Evolutionary conservation across 2,329 filamentous ascomycete genomes (phyloP), one percentile per base, ranked within the genome.

Genomic region (Dothideomycetes sp.): DNA sequence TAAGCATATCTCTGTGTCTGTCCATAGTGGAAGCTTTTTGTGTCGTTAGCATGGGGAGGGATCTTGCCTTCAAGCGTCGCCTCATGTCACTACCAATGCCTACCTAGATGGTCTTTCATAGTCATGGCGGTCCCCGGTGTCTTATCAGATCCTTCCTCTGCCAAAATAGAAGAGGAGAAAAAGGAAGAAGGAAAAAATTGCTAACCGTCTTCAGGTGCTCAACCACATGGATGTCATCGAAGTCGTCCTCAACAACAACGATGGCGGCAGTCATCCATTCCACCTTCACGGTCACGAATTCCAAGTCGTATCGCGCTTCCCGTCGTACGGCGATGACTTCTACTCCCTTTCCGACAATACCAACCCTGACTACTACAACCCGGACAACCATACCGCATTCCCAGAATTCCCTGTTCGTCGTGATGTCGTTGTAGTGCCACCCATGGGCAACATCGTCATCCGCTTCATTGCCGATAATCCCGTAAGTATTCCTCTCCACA

Each of bases 281-380:
- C 78, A 83, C 59, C 61, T 93, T 1, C 87, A 91, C 63, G 83
- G 83, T 0, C 82, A 86, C 57, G 67, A 74, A 49, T 86, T 87
- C 63, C 82, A 84, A 59, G 64, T 76, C 13, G 51, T 72, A 22
- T 45, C 53, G n/a, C 59, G 58, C 38, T 34, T 10, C 23, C 41
- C 41, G 3, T 16, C 41, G 3, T 59, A 47, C 35, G 58, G 51
- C 9, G 57, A 58, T 11, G 47, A 61, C 8, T 36, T 50, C 51
- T 60, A 58, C 41, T 37, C 33, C 11, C 24, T 37, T n/a, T 19
- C 34, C 7, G 34, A 47, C 19, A 47, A 55, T 24, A 31, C 30
- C 5, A 34, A 35, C 19, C 38, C 43, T 11, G 12, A 20, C 7
- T 24, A 23, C 13, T 45, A 33, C 23, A 51, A 59, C 30, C 43